Base-by-base conservation (phyloP, 192 early-diverging fungal genomes). In the Phlyctochytrium bullatum region DNA sequence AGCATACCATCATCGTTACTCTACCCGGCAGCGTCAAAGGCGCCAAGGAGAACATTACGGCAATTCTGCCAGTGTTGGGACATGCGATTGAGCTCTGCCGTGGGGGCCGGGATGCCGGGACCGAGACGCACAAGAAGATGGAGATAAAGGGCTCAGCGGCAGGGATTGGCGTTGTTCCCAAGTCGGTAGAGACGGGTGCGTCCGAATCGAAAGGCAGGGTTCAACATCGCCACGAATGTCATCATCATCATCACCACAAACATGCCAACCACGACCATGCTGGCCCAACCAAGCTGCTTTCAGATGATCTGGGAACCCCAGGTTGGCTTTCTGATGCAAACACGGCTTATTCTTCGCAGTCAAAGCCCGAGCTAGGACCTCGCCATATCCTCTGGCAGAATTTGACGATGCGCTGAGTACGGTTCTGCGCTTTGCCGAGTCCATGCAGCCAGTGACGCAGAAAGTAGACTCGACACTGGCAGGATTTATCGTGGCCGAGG, bases 1-100 rank as follows among this genome's bases (percentile, higher is more conserved):
- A 62, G 23, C n/a, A 80, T 1, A 77, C 90, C 0, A 53, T 96
- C 0, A 81, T 96, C 12, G 30, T 98, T 20, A 93, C 94, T 0
- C 81, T 96, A 12, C 96, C 96, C 2, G 96, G 96, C 29, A 95
- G 92, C 67, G 81, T 78, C 2, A 97, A 94, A 76, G 96, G 90
- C 0, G 78, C 89, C 30, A 78, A 78, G 30, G 96, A 98, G 76
- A 97, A 92, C 73, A 68, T 95, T 34, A 77, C 85, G 50, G 88
- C 90, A 53, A 67, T 97, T 3, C 34, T 92, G 2, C 69, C 71
- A 3, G 82, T 95, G 6, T 67, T 98, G 23, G 88, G 88, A 1
- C 96, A 98, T 73, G 94, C 93, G 14, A 74, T 93, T 3, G 90
- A 93, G 64, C 71, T 93, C 1, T 69, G 76, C 2, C 65, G 68